Conservation (phyloP, 2,329 filamentous ascomycete species). For the Exophiala oligosperma region DNA sequence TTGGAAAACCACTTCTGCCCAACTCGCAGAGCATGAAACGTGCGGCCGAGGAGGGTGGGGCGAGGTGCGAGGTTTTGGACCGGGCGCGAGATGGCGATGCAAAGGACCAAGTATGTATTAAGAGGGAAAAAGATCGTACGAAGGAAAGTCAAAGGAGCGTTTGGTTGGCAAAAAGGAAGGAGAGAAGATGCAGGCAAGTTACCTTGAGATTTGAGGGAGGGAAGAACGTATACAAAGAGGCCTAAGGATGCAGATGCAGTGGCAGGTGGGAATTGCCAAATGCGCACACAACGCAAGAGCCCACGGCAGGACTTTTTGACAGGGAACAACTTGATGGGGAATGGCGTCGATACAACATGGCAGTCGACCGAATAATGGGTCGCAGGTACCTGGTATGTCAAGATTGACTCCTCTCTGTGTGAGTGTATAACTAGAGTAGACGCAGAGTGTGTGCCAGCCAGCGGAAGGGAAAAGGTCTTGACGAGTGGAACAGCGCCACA, state of each 20-base stretch:
- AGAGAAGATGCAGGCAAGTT: slow-evolving; percentile 16
- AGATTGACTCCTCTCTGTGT: slow-evolving; percentile 19
- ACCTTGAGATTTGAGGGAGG: slow-evolving; percentile 15
- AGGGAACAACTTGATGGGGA: slow-evolving; percentile 18
- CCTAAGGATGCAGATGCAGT: slow-evolving; percentile 23
- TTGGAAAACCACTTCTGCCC: slow-evolving; percentile 4
- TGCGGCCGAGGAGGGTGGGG: slow-evolving; percentile 21
- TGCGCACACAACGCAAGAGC: slow-evolving; percentile 16
- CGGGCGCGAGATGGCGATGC: slow-evolving; percentile 7
- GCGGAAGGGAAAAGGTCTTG: slow-evolving; percentile 15
- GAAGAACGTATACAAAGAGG: slow-evolving; percentile 24
- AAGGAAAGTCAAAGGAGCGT: slow-evolving; percentile 24
- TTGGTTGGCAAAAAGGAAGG: slow-evolving; percentile 15
- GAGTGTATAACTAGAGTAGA: not conserved
- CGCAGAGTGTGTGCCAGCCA: slow-evolving; percentile 14
- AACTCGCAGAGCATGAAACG: slow-evolving; percentile 8
- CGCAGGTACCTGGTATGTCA: slow-evolving; percentile 23
- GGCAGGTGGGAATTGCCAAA: slow-evolving; percentile 18
- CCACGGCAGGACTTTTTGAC: slow-evolving; percentile 9
- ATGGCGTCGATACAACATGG: slow-evolving; percentile 19
- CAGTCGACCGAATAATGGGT: slow-evolving; percentile 17
- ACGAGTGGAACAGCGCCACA: slow-evolving; percentile 24
- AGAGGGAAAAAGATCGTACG: slow-evolving; percentile 18
- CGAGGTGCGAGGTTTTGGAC: slow-evolving; percentile 11
- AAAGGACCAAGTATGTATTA: slow-evolving; percentile 3